Evolutionary conservation across 192 early-diverging fungal genomes (phyloP).

Genomic region (Umbelopsis vinacea): DNA sequence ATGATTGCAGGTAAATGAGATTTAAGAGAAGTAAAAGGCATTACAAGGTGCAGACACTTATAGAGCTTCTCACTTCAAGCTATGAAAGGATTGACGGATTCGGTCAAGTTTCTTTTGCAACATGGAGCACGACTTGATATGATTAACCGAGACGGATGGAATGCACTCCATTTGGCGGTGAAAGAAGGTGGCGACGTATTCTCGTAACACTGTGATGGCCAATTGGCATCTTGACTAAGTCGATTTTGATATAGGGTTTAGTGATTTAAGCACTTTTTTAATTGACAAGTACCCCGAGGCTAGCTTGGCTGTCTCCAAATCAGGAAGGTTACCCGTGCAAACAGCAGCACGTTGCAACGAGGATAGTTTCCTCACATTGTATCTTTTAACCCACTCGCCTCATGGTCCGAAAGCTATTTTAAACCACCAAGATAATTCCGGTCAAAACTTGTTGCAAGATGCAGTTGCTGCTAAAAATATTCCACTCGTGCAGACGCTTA

Average conservation of each 20-base stretch:
- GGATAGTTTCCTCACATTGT: not conserved
- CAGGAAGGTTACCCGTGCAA: constrained; percentile 46
- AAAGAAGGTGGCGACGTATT: constrained; percentile 37
- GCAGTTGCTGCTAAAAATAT: constrained; percentile 39
- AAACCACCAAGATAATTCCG: constrained; percentile 40
- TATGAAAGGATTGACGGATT: constrained; percentile 39
- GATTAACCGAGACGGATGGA: constrained; percentile 45
- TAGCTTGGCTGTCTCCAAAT: constrained; percentile 32
- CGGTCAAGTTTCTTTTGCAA: constrained; percentile 33
- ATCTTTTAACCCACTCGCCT: not conserved
- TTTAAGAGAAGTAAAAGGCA: not conserved
- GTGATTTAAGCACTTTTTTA: constrained; percentile 33
- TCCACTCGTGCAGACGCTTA: constrained; percentile 26
- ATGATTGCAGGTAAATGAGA: constrained; percentile 44
- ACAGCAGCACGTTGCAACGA: constrained; percentile 34
- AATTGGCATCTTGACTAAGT: not conserved
- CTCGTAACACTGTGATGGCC: not conserved
- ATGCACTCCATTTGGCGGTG: constrained; percentile 48
- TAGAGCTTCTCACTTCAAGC: constrained; percentile 16
- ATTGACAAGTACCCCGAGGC: constrained; percentile 28
- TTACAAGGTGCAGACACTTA: not conserved
- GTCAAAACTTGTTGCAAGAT: constrained; percentile 37
- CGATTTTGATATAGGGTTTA: constrained; percentile 29
- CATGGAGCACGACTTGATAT: constrained; percentile 34
- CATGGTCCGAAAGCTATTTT: constrained; percentile 16